Evolutionary conservation across 495 filamentous ascomycete species (phyloP), one percentile per base, ranked within the genome.

Genomic region (Xylaria sp.): DNA sequence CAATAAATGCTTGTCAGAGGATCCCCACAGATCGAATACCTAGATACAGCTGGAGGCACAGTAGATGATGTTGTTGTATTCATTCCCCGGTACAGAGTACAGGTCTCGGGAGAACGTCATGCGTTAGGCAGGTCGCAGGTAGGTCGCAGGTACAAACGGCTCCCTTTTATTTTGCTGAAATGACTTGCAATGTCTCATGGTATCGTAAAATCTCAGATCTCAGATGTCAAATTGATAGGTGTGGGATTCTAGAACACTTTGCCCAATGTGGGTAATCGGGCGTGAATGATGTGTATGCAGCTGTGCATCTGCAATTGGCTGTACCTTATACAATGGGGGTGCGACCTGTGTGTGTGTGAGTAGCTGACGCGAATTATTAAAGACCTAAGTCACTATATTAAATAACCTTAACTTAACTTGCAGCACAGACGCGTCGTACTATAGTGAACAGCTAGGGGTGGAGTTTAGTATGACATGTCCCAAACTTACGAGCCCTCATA

Each of bases 371-470:
- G 3, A 1, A 15, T 24, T 35, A 59, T 24, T 26, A 37, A 37
- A 37, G n/a, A 57, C 53, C 29, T 52, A 33, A n/a, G n/a, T n/a
- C n/a, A n/a, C n/a, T n/a, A n/a, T n/a, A n/a, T n/a, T n/a, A n/a
- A n/a, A n/a, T n/a, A n/a, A n/a, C n/a, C n/a, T 33, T 31, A 33
- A 50, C 3, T 53, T 29, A 59, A 59, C 31, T 59, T 37, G 7
- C 33, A 21, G 31, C 57, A 59, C 57, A 35, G 46, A 67, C 64
- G 64, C 48, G 64, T 55, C n/a, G 63, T n/a, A 43, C 64, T 55
- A 67, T 67, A 52, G 31, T 48, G 19, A 43, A 31, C 19, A 3
- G 41, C 17, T 44, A 66, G 62, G 62, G 62, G 19, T n/a, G 0
- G 0, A 12, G 14, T n/a, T 50, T 11, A 46, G 5, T 46, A 19